These are phyloP conservation scores for Pseudogymnoascus sp. DNA, from an alignment of 2,329 filamentous ascomycete genomes.

Conservation along the genomic window DNA sequence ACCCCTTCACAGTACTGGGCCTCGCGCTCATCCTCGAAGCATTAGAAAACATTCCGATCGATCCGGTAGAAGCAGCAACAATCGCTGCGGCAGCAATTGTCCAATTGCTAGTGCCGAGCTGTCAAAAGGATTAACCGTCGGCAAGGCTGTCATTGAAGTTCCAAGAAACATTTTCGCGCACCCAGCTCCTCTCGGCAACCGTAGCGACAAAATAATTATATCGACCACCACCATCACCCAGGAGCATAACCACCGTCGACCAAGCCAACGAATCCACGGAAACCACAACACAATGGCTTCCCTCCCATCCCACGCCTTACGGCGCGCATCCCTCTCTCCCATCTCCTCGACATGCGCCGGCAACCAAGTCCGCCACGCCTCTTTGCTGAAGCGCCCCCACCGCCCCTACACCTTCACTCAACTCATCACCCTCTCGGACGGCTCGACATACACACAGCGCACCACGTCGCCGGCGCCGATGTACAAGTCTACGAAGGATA, in stretches of 20 bases:
- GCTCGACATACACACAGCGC: slow-evolving; percentile 71
- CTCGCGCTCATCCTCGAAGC: background rate
- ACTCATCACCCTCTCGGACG: slow-evolving; percentile 85
- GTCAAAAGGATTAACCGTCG: background rate
- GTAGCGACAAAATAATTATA: slow-evolving; percentile 15
- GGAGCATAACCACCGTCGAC: background rate
- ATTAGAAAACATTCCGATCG: background rate
- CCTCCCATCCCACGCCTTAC: slow-evolving; percentile 18
- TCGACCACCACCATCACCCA: background rate
- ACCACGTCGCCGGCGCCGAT: slow-evolving; percentile 63
- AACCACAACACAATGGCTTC: slow-evolving; percentile 16
- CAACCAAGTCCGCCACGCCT: slow-evolving; percentile 57
- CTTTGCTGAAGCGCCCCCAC: slow-evolving; percentile 78
- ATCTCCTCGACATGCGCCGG: slow-evolving; percentile 5
- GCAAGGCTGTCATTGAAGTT: slow-evolving; percentile 7
- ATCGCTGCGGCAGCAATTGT: slow-evolving; percentile 10
- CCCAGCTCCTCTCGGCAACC: slow-evolving; percentile 12
- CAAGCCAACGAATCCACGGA: slow-evolving; percentile 11
- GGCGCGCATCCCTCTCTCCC: slow-evolving; percentile 15
- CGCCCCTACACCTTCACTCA: slow-evolving; percentile 97
- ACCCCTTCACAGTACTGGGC: background rate
- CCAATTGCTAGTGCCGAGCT: slow-evolving; percentile 3
- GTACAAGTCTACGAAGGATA: slow-evolving; percentile 65
- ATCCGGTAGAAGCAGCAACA: background rate
- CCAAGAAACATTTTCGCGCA: slow-evolving; percentile 16